phyloP scores from a whole-genome alignment of 164 flowering plant species.

The Magnolia sinica region DNA sequence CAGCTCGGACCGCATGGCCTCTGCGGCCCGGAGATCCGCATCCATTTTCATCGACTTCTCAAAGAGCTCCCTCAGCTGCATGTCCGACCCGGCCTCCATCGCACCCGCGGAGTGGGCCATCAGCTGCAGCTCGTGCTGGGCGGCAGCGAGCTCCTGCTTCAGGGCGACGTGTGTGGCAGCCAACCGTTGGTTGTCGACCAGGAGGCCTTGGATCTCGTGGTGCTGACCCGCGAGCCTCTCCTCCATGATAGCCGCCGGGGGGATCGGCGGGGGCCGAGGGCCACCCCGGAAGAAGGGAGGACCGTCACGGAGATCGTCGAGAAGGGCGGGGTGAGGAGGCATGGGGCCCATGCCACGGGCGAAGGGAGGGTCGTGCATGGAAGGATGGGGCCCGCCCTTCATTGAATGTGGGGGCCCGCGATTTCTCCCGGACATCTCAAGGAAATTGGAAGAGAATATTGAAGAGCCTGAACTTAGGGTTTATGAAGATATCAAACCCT shows the following conservation, averaged over 20 bases:
- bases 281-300: constrained; percentile 39
- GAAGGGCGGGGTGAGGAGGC: constrained; percentile 57
- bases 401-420: constrained; percentile 56
- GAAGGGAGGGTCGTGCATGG: constrained; percentile 49
- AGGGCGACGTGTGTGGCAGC: constrained; percentile 97
- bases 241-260: constrained; percentile 53
- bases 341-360: constrained; percentile 35
- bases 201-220: constrained; percentile 71
- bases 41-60: constrained; percentile 77
- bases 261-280: constrained; percentile 39
- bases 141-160: constrained; percentile 76
- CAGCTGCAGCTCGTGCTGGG: constrained; percentile 66
- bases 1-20: constrained; percentile 74
- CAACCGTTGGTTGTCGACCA: constrained; percentile 76
- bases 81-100: constrained; percentile 56
- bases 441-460: background rate
- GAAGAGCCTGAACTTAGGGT: background rate
- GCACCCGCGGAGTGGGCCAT: constrained; percentile 48
- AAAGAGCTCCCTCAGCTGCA: constrained; percentile 62
- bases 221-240: constrained; percentile 76
- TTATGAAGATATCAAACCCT: background rate
- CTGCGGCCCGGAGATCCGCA: constrained; percentile 58
- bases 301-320: constrained; percentile 66
- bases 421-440: constrained; percentile 68
- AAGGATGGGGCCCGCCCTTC: constrained; percentile 42